phyloP scores from a whole-genome alignment of 176 grass and related monocot species.

The Poa pratensis region DNA sequence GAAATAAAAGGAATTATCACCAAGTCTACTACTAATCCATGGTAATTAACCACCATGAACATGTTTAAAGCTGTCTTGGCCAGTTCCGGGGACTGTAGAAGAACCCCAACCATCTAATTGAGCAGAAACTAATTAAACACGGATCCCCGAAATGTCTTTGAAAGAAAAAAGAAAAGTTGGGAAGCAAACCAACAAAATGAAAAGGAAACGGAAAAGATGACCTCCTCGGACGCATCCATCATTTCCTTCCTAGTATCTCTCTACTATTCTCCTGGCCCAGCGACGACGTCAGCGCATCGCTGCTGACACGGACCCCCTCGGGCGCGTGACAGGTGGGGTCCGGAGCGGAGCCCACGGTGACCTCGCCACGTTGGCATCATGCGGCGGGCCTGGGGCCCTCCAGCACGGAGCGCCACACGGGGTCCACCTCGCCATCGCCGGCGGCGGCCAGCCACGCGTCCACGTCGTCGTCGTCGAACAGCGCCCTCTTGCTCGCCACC shows the following conservation, averaged over 20 bases:
- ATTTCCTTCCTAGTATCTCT: not conserved
- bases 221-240: not conserved
- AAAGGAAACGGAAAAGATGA: not conserved
- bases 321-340: conserved; percentile 16
- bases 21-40: not conserved
- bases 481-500: conserved; percentile 28
- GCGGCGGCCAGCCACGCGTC: conserved; percentile 46
- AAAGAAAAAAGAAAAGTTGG: not conserved
- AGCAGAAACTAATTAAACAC: conserved; percentile 7
- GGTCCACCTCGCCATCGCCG: conserved; percentile 64
- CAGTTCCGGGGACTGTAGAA: not conserved
- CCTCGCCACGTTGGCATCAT: conserved; percentile 27
- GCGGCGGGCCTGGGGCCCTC: conserved; percentile 30
- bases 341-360: not conserved
- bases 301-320: not conserved
- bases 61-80: not conserved
- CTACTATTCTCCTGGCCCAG: not conserved
- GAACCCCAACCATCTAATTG: conserved; percentile 2
- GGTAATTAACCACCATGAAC: conserved; percentile 3
- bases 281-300: not conserved
- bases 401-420: conserved; percentile 63
- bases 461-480: conserved; percentile 53
- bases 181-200: conserved; percentile 16
- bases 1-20: not conserved
- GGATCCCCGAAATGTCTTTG: not conserved